These are phyloP conservation scores for Eutrema japonicum DNA, from an alignment of 345 rosid genomes.

Conservation along the genomic window DNA sequence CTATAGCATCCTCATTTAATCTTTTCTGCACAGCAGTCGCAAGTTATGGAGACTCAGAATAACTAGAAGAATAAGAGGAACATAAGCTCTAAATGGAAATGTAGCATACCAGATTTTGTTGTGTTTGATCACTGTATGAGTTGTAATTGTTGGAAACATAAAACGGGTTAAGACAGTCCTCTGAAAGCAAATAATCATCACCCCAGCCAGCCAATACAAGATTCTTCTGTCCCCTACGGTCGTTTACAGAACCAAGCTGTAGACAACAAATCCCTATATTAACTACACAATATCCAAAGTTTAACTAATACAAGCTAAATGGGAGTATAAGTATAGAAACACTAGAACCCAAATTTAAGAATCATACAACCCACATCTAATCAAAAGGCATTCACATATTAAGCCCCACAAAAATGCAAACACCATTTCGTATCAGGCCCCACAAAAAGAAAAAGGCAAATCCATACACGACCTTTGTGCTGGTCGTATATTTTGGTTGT, in stretches of 20 bases:
- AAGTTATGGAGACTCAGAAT: constrained; percentile 19
- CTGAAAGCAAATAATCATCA: constrained; percentile 78
- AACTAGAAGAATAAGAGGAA: constrained; percentile 26
- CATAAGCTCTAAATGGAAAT: constrained; percentile 29
- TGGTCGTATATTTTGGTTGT: background rate
- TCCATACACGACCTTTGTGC: background rate
- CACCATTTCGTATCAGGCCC: constrained; percentile 3
- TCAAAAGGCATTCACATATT: constrained; percentile 9
- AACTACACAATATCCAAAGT: constrained; percentile 15
- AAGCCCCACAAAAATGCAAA: constrained; percentile 8
- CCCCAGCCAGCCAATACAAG: constrained; percentile 94
- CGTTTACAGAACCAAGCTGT: constrained; percentile 73
- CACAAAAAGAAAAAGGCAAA: constrained; percentile 1
- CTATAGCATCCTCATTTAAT: constrained; percentile 81
- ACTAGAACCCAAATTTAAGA: constrained; percentile 19
- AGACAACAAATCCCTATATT: constrained; percentile 32
- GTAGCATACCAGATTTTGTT: constrained; percentile 67
- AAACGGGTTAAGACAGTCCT: constrained; percentile 70
- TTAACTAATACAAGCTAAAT: constrained; percentile 23
- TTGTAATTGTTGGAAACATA: constrained; percentile 61
- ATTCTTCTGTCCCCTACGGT: constrained; percentile 87
- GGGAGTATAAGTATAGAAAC: background rate
- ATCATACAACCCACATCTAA: constrained; percentile 10
- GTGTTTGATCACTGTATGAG: constrained; percentile 71
- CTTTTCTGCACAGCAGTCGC: constrained; percentile 59